These are phyloP conservation scores for Fraxinus albicans DNA, from an alignment of 305 asterid genomes.

Conservation along the genomic window DNA sequence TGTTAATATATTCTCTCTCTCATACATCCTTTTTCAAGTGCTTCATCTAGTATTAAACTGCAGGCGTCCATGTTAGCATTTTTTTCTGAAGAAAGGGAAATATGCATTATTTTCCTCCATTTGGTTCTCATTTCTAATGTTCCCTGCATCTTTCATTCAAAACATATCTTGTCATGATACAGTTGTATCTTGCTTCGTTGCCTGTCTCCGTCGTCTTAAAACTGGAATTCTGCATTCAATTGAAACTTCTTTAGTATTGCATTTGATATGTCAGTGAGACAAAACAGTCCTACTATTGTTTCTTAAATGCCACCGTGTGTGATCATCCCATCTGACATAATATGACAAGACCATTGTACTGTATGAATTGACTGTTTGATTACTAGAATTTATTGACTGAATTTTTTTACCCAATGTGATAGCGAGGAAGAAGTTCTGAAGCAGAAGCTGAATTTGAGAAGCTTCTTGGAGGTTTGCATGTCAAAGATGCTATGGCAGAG, in stretches of 20 bases:
- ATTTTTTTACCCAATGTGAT: slow-evolving; percentile 19
- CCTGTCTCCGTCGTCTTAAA: neutral
- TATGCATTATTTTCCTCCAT: neutral
- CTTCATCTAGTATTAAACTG: neutral
- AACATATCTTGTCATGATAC: neutral
- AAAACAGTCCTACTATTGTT: neutral
- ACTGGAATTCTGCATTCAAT: neutral
- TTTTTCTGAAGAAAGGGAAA: neutral
- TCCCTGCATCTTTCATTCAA: neutral
- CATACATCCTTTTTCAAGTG: neutral
- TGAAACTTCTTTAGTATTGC: neutral
- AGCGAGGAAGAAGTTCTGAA: slow-evolving; percentile 81
- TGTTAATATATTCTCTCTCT: neutral
- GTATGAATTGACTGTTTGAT: slow-evolving; percentile 8
- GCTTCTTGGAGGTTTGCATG: slow-evolving; percentile 76
- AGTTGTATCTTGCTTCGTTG: neutral
- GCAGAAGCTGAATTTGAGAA: slow-evolving; percentile 79
- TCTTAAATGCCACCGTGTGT: neutral
- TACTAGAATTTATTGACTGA: neutral
- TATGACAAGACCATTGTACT: neutral
- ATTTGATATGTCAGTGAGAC: neutral
- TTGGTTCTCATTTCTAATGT: neutral
- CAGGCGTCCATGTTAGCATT: neutral
- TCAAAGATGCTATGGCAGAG: slow-evolving; percentile 69
- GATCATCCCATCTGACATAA: slow-evolving; percentile 3